These are phyloP conservation scores for Hypericum androsaemum DNA, from an alignment of 345 rosid species.

Conservation along the genomic window DNA sequence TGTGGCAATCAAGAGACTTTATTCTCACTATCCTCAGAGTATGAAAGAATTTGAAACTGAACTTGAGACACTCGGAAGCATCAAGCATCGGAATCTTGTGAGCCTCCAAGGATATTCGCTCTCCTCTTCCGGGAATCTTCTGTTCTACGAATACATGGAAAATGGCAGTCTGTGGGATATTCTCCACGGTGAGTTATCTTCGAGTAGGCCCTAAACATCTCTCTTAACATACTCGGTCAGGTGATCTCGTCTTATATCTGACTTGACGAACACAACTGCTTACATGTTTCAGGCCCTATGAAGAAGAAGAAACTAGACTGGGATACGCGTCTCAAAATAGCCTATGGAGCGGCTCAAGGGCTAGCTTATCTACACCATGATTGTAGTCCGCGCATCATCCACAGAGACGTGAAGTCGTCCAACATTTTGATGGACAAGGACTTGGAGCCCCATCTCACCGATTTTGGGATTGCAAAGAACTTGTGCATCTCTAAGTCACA, in stretches of 20 bases:
- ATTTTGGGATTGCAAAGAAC: conserved; percentile 92
- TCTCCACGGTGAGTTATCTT: conserved; percentile 58
- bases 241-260: no score
- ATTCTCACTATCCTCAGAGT: conserved; percentile 71
- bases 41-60: conserved; percentile 89
- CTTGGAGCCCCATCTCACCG: conserved; percentile 87
- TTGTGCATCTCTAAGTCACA: conserved; percentile 67
- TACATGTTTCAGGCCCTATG: conserved; percentile 39
- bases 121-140: conserved; percentile 72
- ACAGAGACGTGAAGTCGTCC: conserved; percentile 87
- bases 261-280: no score
- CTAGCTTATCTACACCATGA: conserved; percentile 88
- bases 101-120: conserved; percentile 84
- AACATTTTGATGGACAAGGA: conserved; percentile 85
- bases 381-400: conserved; percentile 89
- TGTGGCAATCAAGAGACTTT: conserved; percentile 84
- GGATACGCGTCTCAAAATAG: conserved; percentile 71
- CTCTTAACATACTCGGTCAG: no score
- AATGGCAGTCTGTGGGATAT: conserved; percentile 98
- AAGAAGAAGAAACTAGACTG: conserved; percentile 83
- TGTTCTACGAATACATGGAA: conserved; percentile 95
- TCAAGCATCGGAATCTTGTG: conserved; percentile 89
- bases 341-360: conserved; percentile 92
- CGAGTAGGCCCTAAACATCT: no score
- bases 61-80: conserved; percentile 77